Evolutionary conservation across 352 stramenopile genomes (phyloP).

Genomic region (Pythium oligandrum): DNA sequence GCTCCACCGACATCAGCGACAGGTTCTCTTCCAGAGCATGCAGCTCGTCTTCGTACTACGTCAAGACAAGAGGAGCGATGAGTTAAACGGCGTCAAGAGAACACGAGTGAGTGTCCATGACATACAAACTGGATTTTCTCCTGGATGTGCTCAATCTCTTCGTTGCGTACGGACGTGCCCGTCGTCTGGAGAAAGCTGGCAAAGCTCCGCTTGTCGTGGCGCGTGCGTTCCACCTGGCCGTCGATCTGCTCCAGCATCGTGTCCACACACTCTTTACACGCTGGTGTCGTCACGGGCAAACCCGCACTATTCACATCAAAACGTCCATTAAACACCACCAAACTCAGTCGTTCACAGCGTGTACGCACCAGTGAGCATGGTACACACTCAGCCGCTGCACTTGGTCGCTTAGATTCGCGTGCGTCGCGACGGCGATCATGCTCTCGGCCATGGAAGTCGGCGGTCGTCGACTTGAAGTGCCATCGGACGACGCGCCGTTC

Average conservation of each 20-base stretch:
- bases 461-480: not conserved
- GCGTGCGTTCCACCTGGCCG: conserved; percentile 61
- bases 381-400: conserved; percentile 65
- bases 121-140: conserved; percentile 74
- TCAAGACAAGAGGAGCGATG: too few species aligned
- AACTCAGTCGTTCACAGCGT: too few species aligned
- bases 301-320: conserved; percentile 31
- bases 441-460: conserved; percentile 42
- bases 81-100: too few species aligned
- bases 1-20: conserved; percentile 67
- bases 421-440: conserved; percentile 54
- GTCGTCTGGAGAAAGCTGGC: conserved; percentile 52
- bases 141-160: conserved; percentile 61
- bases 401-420: conserved; percentile 71
- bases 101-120: not conserved
- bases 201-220: conserved; percentile 70
- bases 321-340: not conserved
- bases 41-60: conserved; percentile 68
- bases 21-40: conserved; percentile 53
- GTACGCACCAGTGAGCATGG: conserved; percentile 58
- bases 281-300: conserved; percentile 50
- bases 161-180: conserved; percentile 33
- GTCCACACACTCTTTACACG: conserved; percentile 75
- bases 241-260: conserved; percentile 71
- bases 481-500: too few species aligned